Evolutionary conservation across 306 rosid genomes (phyloP), one percentile per base, ranked within the genome.

Genomic region (Elaeagnus macrophylla): DNA sequence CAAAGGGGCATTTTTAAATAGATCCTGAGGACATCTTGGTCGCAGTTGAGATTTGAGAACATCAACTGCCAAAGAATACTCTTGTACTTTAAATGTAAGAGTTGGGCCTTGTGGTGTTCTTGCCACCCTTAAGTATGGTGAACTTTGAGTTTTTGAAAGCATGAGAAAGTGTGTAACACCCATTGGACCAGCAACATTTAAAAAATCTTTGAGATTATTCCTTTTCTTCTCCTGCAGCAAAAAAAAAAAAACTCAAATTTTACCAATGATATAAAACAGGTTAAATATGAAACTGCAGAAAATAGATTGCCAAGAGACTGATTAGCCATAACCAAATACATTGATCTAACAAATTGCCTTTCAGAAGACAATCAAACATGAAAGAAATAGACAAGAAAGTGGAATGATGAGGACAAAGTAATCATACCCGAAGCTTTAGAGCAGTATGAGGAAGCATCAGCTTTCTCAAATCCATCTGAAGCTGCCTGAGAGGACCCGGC

Each of bases 91-190:
- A 64, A 84, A 93, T 9, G 89, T 77, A 62, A 87, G 95, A 60
- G 99, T 87, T 12, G 96, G 95, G 13, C 99, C 99, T 71, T 87
- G 99, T 15, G 99, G 96, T 35, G 96, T 81, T 57, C 85, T 87
- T 43, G 85, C 99, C 38, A 87, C 96, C 67, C 93, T 85, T 75
- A 87, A 66, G 73, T 82, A 84, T 6, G 97, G 83, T 7, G 85
- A 65, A 40, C 79, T 17, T 45, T 75, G 65, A 62, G 99, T 87
- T 81, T 93, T 93, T 19, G 99, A 87, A 74, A 93, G 65, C 37
- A 93, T 82, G 78, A 93, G 83, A 72, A 93, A 93, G 72, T 93
- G 99, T 0, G 99, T 82, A 46, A 87, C 96, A 50, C 99, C 96
- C 89, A 84, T 80, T 14, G 99, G 96, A 52, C 96, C 99, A 59